Base-by-base conservation (phyloP, 2,329 filamentous ascomycete genomes). In the Aureobasidium leucospermi region DNA sequence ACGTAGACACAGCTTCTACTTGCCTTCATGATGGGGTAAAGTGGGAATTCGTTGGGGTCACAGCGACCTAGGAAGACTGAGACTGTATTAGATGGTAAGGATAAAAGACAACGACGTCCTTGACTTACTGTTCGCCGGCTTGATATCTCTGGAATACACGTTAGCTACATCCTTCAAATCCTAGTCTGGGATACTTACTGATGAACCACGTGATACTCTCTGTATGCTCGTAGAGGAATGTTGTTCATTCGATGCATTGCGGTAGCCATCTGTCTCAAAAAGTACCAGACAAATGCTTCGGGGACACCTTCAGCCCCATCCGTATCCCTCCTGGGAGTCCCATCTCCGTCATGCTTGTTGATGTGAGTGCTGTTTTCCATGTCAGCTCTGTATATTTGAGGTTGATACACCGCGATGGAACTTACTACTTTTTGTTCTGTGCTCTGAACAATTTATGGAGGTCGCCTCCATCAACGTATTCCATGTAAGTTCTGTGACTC, bases 271-370 rank as follows among this genome's bases (percentile, higher is more conserved):
- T 47, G 43, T 43, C 41, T 58, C 19, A 58, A n/a, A 13, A 41
- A 58, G 23, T 58, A 58, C 55, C 55, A 58, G 5, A 58, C n/a
- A 23, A 58, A 58, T 4, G 32, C 16, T 15, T 57, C 53, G 16
- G 53, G 53, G 6, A 32, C 29, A 15, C 11, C 16, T 13, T 42
- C 39, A 19, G 39, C n/a, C 10, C 16, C 15, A 7, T 42, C 39
- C 7, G 16, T 9, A n/a, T 42, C 16, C 6, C 8, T 23, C 2
- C 23, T 23, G 23, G 23, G 23, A 23, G 23, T 3, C 23, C 23
- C 39, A 28, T 16, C 9, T 28, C 3, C 38, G 19, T 28, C 28
- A 5, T 41, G n/a, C 23, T 13, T 19, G 15, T 42, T 42, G n/a
- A 9, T 6, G 23, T 58, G 42, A 7, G 15, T 28, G 9, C 43